Base-by-base conservation (phyloP, 1,284 basidiomycete species). In the Leccinum insigne region DNA sequence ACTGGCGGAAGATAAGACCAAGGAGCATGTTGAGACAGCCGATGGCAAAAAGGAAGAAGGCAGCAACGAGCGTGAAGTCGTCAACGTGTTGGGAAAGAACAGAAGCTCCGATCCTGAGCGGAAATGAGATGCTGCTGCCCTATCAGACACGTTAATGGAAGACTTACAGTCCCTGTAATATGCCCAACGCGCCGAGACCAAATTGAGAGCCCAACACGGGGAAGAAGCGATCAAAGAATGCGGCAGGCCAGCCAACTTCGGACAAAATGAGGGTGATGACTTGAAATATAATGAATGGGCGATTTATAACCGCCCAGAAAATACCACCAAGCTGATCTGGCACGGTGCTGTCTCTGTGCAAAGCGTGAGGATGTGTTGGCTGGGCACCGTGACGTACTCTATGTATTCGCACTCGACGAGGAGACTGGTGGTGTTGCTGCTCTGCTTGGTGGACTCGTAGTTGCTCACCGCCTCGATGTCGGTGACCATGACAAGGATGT, bases 261-360 rank as follows among this genome's bases (percentile, higher is more conserved):
- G 94, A 91, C 65, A 95, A 77, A 67, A 94, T 80, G 68, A 96
- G 87, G 62, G 94, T 83, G 71, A 94, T 77, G 69, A 88, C 86
- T 80, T 94, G 90, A 78, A 91, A 88, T 67, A 95, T 85, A 77
- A 96, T 93, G 76, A 96, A 84, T 58, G 96, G 82, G 68, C 91
- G 85, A 76, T 93, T 92, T 65, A 96, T 80, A 64, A 96, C 87
- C 14, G 93, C 91, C 91, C 93, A 96, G 80, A 96, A 96, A 35
- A 88, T 85, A 57, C 95, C 94, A 10, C 92, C 94, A 26, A 92
- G 83, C 75, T 96, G 94, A 75, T 94, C 92, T n/a, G 94, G 94
- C 18, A 96, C 92, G 2, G 92, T 92, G 76, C 90, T 92, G 67
- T 84, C 83, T 69, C 90, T 93, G 70, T 35, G 64, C 62, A 44